Conservation (phyloP, 2,329 filamentous ascomycete genomes). For the Trichoderma endophyticum region DNA sequence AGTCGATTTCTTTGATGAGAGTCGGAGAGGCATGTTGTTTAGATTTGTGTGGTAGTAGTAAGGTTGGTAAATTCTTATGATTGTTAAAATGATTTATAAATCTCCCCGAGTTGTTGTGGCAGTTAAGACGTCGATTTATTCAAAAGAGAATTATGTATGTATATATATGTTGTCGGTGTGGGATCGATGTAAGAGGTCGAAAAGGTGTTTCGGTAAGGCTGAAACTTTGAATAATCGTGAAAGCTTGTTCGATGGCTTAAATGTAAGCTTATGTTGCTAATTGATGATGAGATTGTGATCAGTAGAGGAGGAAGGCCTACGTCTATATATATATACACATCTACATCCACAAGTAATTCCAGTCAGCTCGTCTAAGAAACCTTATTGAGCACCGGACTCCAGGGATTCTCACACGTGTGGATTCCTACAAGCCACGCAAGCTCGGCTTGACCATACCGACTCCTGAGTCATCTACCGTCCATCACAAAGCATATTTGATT, state of each 20-base stretch:
- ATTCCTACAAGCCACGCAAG: background rate
- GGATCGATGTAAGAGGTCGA: background rate
- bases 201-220: background rate
- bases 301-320: background rate
- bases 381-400: background rate
- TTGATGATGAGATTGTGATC: background rate
- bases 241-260: background rate
- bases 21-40: slow-evolving; percentile 1
- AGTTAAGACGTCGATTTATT: background rate
- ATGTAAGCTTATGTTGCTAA: background rate
- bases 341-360: background rate
- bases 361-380: background rate
- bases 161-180: background rate
- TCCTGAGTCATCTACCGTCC: background rate
- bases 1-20: background rate
- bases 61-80: background rate
- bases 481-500: background rate
- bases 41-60: background rate
- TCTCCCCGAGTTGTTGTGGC: background rate
- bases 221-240: no score
- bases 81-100: background rate
- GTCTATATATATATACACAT: background rate
- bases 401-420: background rate
- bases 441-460: background rate
- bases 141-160: no score